Conservation (phyloP, 1,284 basidiomycete species). For the Melanopsichium pennsylvanicum region DNA sequence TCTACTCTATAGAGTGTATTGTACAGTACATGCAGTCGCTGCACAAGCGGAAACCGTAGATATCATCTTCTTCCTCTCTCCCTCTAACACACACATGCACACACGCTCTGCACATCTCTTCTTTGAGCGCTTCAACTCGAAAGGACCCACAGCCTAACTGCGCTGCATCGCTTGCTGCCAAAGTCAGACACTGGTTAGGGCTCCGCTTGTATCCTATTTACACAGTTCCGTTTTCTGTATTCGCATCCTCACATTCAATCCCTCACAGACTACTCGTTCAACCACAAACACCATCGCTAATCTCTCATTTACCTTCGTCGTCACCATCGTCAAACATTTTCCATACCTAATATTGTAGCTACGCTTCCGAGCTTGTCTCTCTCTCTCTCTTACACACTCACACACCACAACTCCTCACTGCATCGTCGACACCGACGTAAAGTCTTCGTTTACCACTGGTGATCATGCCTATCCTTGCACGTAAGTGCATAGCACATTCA, state of each 20-base stretch:
- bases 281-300: conserved; percentile 1
- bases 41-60: no score
- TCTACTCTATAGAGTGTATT: no score
- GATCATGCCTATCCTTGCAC: conserved; percentile 20
- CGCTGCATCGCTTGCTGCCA: no score
- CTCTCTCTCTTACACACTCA: background rate
- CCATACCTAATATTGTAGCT: no score
- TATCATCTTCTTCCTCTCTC: no score
- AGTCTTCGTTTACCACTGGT: background rate
- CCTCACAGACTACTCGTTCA: background rate
- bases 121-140: no score
- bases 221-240: conserved; percentile 22
- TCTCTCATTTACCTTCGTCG: background rate
- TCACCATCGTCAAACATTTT: background rate
- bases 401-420: background rate
- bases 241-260: background rate
- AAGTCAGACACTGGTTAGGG: no score
- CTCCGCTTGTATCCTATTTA: conserved; percentile 35
- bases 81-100: no score
- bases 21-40: background rate
- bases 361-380: no score
- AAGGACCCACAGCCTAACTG: no score
- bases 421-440: background rate
- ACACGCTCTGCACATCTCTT: no score
- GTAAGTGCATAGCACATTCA: conserved; percentile 13